Base-by-base conservation (phyloP, 306 rosid genomes). In the Fagus sylvatica region DNA sequence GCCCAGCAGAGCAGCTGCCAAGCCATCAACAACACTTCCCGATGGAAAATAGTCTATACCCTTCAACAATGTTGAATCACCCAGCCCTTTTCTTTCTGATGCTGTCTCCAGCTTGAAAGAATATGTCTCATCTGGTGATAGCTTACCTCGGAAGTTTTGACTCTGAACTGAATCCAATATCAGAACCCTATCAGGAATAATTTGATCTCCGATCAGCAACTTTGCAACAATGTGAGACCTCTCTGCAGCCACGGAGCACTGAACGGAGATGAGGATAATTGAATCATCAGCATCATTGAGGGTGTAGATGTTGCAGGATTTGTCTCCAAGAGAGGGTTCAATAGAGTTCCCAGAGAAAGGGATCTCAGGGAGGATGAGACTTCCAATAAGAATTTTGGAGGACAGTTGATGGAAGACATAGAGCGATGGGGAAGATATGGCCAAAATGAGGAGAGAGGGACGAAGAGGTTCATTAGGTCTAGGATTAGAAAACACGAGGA, bases 11-110 rank as follows among this genome's bases (percentile, higher is more conserved):
- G 99, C 91, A 16, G 99, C 99, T 2, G 81, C 88, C 39, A 93
- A 39, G 22, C 98, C 97, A 51, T 93, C 98, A 7, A 90, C 88
- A 43, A 95, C 89, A 56, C 99, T 95, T 32, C 94, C 99, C 3
- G 96, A 91, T 0, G 99, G 96, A 60, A 88, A 89, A 77, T 86
- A 91, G 69, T 82, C 89, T 71, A 91, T 30, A 2, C 75, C 83
- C 13, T 51, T 76, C 17, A 91, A 48, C 69, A 86, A 36, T 53
- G 80, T 80, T 34, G 81, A 82, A 6, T 42, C 73, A 11, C 22
- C 34, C 1, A n/a, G n/a, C 16, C 17, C 62, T 74, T 77, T 91
- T 67, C 85, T 77, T 74, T 88, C 97, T 0, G 89, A 79, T 3
- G 85, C 75, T 4, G 79, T 91, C 83, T 93, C 99, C 64, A 95